Conservation (phyloP, 768 basidiomycete species). For the Auricularia heimuer region DNA sequence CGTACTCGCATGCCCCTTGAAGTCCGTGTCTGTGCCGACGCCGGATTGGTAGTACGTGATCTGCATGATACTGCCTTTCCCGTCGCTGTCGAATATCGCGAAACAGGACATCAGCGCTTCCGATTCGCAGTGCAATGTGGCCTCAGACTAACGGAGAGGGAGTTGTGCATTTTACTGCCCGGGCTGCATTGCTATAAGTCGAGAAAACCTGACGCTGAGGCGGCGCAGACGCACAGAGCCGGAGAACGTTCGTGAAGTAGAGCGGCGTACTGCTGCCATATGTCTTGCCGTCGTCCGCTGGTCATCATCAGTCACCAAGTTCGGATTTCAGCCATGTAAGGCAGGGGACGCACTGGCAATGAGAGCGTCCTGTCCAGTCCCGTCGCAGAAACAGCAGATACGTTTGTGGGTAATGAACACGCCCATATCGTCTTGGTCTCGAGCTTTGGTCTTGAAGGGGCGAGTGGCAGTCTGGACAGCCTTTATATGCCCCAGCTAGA, state of each 20-base stretch:
- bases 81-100: not conserved
- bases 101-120: not conserved
- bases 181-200: not conserved
- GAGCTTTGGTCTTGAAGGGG: too few relatives aligned
- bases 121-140: not conserved
- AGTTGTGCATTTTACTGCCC: not conserved
- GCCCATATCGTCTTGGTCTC: too few relatives aligned
- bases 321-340: not conserved
- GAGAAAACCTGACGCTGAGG: not conserved
- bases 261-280: not conserved
- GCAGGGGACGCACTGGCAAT: not conserved
- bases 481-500: too few relatives aligned
- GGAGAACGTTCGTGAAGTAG: not conserved
- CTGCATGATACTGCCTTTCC: not conserved
- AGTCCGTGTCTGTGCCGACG: not conserved
- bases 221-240: not conserved
- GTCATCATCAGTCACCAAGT: not conserved
- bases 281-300: not conserved
- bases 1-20: not conserved
- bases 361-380: not conserved
- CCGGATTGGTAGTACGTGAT: not conserved
- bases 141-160: not conserved
- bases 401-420: not conserved
- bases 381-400: constrained; percentile 1
- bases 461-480: too few relatives aligned